Conservation (phyloP, 257 asterid species). For the Penstemon eatonii region DNA sequence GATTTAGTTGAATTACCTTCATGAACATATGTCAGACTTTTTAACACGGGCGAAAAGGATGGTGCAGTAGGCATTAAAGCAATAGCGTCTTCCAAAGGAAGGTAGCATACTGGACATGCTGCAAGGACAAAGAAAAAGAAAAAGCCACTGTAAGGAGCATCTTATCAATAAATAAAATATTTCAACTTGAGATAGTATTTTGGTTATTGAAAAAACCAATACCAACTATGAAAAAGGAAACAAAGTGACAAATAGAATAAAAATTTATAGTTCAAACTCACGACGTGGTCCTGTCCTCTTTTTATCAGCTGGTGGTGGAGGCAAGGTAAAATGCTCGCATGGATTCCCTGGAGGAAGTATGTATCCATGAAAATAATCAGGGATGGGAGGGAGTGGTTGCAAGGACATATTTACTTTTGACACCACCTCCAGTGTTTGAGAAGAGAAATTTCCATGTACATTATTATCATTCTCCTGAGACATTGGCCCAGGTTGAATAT, state of each 20-base stretch:
- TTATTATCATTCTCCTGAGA: constrained; percentile 32
- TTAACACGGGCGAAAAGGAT: constrained; percentile 74
- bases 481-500: constrained; percentile 43
- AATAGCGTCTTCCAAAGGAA: constrained; percentile 77
- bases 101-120: constrained; percentile 97
- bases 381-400: constrained; percentile 40
- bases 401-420: constrained; percentile 32
- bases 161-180: too few species aligned
- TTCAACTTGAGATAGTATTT: background rate
- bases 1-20: constrained; percentile 65
- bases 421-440: constrained; percentile 21
- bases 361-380: constrained; percentile 66
- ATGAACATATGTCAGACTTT: constrained; percentile 59
- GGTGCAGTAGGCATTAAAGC: constrained; percentile 70
- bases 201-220: background rate
- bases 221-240: background rate
- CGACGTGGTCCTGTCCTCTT: constrained; percentile 94
- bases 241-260: background rate
- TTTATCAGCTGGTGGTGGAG: constrained; percentile 92
- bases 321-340: constrained; percentile 75
- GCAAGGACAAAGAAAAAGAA: constrained; percentile 36
- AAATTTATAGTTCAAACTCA: constrained; percentile 39
- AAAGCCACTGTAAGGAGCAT: too few species aligned
- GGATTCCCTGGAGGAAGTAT: constrained; percentile 92
- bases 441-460: constrained; percentile 11